Conservation (phyloP, 2,329 filamentous ascomycete genomes). For the Aspergillaceae sp. region DNA sequence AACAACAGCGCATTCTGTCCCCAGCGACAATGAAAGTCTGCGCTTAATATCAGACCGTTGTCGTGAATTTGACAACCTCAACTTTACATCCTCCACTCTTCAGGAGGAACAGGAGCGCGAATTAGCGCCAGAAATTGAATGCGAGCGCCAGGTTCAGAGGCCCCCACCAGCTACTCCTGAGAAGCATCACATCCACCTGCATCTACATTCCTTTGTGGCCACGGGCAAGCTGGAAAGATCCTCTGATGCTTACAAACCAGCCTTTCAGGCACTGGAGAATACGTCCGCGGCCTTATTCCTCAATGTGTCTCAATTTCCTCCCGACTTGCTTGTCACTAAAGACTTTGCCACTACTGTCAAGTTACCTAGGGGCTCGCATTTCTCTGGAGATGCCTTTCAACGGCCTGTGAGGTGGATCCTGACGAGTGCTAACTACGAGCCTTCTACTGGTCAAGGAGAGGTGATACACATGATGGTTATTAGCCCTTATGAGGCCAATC, state of each 20-base stretch:
- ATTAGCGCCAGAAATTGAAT: conserved; percentile 54
- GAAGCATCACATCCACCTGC: conserved; percentile 36
- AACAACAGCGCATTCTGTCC: no score
- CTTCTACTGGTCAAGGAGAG: neutral
- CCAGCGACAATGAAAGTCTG: conserved; percentile 41
- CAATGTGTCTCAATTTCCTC: conserved; percentile 28
- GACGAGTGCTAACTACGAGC: conserved; percentile 13
- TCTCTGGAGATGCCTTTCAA: conserved; percentile 40
- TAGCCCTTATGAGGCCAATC: conserved; percentile 54
- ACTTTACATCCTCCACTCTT: conserved; percentile 18
- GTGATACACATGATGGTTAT: conserved; percentile 43
- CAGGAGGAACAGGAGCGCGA: conserved; percentile 60
- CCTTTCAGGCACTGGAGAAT: conserved; percentile 37
- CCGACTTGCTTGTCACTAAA: conserved; percentile 38
- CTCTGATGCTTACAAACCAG: conserved; percentile 34
- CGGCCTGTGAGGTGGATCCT: conserved; percentile 50
- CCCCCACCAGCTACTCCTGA: conserved; percentile 35
- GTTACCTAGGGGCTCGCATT: neutral
- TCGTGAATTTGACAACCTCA: conserved; percentile 37
- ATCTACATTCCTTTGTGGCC: conserved; percentile 36
- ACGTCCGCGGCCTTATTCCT: conserved; percentile 36
- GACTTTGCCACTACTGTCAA: conserved; percentile 46
- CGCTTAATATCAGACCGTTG: conserved; percentile 35
- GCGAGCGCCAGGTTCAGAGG: conserved; percentile 48
- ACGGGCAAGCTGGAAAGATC: conserved; percentile 23